A percentile compares a stretch with the other conserved stretches of the same genome.
Evolutionary conservation across 176 grass and related monocot species (phyloP).

Genomic region (Carex scoparia): DNA sequence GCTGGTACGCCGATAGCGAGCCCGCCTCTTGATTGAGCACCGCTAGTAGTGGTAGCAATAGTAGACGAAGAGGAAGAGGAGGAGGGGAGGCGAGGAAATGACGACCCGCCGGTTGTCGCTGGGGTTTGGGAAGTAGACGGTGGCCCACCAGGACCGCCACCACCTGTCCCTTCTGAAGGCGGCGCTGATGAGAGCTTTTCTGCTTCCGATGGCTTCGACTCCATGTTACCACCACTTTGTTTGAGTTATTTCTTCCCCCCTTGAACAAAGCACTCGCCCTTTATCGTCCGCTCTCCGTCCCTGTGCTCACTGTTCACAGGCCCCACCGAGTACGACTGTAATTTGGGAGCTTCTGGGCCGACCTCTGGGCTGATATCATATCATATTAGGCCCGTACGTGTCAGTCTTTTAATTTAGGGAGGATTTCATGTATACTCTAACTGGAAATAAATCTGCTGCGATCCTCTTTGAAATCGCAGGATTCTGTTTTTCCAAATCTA

Average conservation of each 20-base stretch:
- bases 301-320: background rate
- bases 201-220: background rate
- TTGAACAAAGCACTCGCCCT: background rate
- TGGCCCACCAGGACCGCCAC: background rate
- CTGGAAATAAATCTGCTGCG: too few relatives aligned
- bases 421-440: too few relatives aligned
- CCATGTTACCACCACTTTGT: background rate
- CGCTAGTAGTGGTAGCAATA: background rate
- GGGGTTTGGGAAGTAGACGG: background rate
- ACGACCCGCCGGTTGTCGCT: background rate
- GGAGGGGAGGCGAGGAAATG: slow-evolving; percentile 9
- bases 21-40: background rate
- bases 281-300: background rate
- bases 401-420: background rate
- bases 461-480: too few relatives aligned
- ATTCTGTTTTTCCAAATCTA: too few relatives aligned
- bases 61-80: slow-evolving; percentile 14
- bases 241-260: background rate
- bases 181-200: background rate
- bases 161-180: background rate
- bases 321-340: background rate
- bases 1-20: slow-evolving; percentile 12
- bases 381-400: background rate
- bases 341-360: background rate
- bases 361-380: background rate